These are phyloP conservation scores for Yarrowia osloensis DNA, from an alignment of 805 yeast species.

Conservation along the genomic window DNA sequence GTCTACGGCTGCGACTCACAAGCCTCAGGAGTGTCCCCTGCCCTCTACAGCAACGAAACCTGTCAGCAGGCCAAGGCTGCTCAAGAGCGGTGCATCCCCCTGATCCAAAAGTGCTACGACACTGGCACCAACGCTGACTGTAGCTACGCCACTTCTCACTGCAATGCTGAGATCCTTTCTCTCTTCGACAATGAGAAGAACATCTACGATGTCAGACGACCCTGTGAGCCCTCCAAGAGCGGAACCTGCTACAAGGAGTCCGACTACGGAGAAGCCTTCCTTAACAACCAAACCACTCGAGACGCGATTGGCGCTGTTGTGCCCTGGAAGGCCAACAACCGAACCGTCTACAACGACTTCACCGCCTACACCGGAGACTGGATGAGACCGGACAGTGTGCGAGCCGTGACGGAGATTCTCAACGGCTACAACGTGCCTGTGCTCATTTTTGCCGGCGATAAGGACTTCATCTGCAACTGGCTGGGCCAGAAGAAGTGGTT, in stretches of 20 bases:
- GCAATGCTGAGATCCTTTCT: constrained; percentile 42
- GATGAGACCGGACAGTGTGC: constrained; percentile 60
- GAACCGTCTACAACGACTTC: constrained; percentile 21
- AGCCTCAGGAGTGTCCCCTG: constrained; percentile 69
- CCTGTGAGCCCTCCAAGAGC: background rate
- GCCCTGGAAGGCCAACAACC: constrained; percentile 13
- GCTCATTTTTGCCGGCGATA: constrained; percentile 90
- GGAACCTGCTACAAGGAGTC: constrained; percentile 10
- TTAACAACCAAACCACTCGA: constrained; percentile 1
- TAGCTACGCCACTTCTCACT: constrained; percentile 81
- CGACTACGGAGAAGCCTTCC: background rate
- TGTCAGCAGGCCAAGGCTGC: constrained; percentile 67
- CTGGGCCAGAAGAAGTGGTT: constrained; percentile 87
- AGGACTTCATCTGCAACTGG: constrained; percentile 92
- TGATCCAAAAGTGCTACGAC: constrained; percentile 74
- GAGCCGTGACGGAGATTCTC: constrained; percentile 57
- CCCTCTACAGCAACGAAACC: constrained; percentile 66
- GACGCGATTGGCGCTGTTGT: constrained; percentile 21
- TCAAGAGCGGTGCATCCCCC: constrained; percentile 45
- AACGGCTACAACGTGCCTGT: constrained; percentile 69
- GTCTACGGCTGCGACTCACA: constrained; percentile 85
- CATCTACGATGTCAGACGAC: constrained; percentile 8
- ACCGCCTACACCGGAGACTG: constrained; percentile 61
- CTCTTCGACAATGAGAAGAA: background rate
- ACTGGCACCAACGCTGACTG: constrained; percentile 73